Evolutionary conservation across 2,329 filamentous ascomycete species (phyloP), one percentile per base, ranked within the genome.

Genomic region (Colletotrichum abscissum): DNA sequence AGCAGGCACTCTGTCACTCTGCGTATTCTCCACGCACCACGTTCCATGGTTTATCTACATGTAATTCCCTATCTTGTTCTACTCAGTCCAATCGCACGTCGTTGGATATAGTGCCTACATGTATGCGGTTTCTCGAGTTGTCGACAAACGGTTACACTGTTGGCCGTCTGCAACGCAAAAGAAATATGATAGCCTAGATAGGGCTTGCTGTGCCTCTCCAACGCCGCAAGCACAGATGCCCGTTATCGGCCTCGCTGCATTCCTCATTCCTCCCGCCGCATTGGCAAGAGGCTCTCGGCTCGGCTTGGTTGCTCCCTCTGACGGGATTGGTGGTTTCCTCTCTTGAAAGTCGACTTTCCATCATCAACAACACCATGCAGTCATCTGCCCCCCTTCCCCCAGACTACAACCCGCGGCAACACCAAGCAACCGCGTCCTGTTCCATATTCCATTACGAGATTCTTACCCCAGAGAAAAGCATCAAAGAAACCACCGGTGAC

Each of bases 161-260:
- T 49, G n/a, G 22, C 56, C 11, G 35, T 12, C 7, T 49, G 35
- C 38, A 30, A 49, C 28, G 30, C 19, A 54, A 28, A 26, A 54
- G 60, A 68, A n/a, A 42, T 8, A 24, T 28, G 66, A 65, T 69
- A 69, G 70, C 66, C 11, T 59, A 73, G 59, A 70, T 70, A 70
- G 67, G 66, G 16, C 22, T n/a, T 35, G 22, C 49, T 63, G 46
- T 52, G n/a, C 26, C 56, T 59, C 28, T 12, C 30, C 30, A 38
- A 46, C 7, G 22, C 33, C 14, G 58, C 12, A 16, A 30, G 42
- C 42, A 49, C n/a, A 24, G 19, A 52, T 28, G 63, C 22, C 63
- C 52, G 63, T 55, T 65, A 56, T 56, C 49, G 63, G 63, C 63
- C 26, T 28, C 49, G 42, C 16, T 49, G 42, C 42, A 49, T 49